Base-by-base conservation (phyloP, 164 flowering plant genomes). In the Tetrastigma voinierianum region DNA sequence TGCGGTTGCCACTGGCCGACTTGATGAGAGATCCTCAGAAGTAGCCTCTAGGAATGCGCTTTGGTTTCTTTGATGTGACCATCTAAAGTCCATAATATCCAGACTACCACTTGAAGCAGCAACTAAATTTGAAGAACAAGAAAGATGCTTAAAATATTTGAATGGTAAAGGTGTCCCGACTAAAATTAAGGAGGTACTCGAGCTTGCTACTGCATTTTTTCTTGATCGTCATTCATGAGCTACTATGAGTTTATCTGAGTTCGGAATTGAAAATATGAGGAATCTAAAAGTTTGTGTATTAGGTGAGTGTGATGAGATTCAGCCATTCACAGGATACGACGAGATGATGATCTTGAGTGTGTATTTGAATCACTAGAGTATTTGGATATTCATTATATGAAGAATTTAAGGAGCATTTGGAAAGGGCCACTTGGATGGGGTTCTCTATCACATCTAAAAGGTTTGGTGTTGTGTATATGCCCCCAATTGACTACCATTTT, bases 281-380 rank as follows among this genome's bases (percentile, higher is more conserved):
- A 12, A 14, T 12, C 55, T 74, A 12, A 45, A 56, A 46, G 40
- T 16, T 19, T 74, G 74, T 21, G n/a, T 51, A 21, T 18, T 74
- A 9, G 54, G 32, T 12, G 64, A 58, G 0, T 74, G 77, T 25
- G 55, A 66, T 55, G 67, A 61, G 56, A 20, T 74, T 15, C 45
- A 51, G 32, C 56, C 10, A 7, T 74, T 4, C n/a, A 15, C 61
- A 0, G n/a, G 63, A 60, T 46, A 58, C 58, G 20, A 13, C 23
- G n/a, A 0, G 67, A 61, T 1, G 23, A 61, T 20, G 65, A 9
- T 19, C 6, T 45, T 10, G 40, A 7, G 4, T 5, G 4, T 25
- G 40, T 25, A 25, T 49, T 65, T 17, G 32, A 10, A 10, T 48
- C 55, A 15, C 52, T 65, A 0, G 61, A 65, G n/a, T 65, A 17